A percentile compares a stretch with the other conserved stretches of the same genome.
These are phyloP conservation scores for Wickerhamiella allomyrinae DNA, from an alignment of 805 yeast species.

Conservation along the genomic window DNA sequence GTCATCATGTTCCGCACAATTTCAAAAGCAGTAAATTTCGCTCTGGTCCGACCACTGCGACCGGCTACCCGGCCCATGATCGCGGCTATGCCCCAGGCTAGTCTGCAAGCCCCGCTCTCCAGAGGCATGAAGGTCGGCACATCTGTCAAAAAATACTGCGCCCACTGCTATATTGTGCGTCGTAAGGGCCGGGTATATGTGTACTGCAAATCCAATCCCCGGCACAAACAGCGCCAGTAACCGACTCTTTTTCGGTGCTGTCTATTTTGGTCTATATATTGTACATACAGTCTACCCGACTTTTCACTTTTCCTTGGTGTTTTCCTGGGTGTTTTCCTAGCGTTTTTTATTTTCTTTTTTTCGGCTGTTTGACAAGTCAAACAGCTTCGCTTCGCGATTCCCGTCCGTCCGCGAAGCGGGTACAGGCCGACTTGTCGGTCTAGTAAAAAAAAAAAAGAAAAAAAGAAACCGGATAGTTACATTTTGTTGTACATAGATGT, in stretches of 20 bases:
- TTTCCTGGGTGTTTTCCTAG: too few species aligned
- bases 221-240: constrained; percentile 81
- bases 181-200: constrained; percentile 92
- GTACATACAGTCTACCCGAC: too few species aligned
- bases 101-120: constrained; percentile 10
- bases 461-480: background rate
- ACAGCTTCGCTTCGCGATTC: too few species aligned
- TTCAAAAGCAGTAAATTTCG: background rate
- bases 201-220: constrained; percentile 81
- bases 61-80: background rate
- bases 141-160: constrained; percentile 84
- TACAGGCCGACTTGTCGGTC: too few species aligned
- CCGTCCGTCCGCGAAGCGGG: too few species aligned
- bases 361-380: too few species aligned
- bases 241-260: too few species aligned
- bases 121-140: constrained; percentile 87
- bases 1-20: background rate
- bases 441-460: too few species aligned
- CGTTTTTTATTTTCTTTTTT: too few species aligned
- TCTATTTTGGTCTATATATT: too few species aligned
- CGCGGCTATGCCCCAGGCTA: background rate
- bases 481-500: background rate
- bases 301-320: too few species aligned
- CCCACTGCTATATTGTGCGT: constrained; percentile 81
- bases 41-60: constrained; percentile 1